Percentiles rank a stretch among this genome's conserved stretches.
Evolutionary conservation across 1,139 yeast species (phyloP).

Genomic region (Saccharomyces hybrid): DNA sequence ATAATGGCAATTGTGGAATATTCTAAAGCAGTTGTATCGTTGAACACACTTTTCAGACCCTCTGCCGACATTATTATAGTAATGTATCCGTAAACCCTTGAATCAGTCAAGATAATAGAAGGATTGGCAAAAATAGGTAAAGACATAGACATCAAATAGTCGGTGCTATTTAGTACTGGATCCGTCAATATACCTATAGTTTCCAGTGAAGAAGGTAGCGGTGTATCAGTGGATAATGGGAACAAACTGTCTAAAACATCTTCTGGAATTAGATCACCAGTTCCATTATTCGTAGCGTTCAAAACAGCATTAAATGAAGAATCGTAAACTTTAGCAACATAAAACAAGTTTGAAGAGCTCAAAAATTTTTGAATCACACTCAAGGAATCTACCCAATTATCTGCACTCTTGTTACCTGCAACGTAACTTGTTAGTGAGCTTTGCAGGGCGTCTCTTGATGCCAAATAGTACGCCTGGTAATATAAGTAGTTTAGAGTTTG

Average conservation of each 20-base stretch:
- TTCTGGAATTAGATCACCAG: constrained; percentile 32
- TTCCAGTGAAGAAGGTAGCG: constrained; percentile 41
- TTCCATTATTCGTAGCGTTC: constrained; percentile 36
- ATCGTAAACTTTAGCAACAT: constrained; percentile 2
- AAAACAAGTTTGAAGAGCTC: constrained; percentile 4
- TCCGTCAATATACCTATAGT: constrained; percentile 48
- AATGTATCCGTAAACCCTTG: constrained; percentile 63
- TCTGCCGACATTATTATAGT: constrained; percentile 59
- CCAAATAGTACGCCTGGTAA: constrained; percentile 66
- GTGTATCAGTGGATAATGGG: constrained; percentile 42
- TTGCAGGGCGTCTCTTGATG: constrained; percentile 54
- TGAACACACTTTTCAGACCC: constrained; percentile 43
- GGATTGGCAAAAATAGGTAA: constrained; percentile 70
- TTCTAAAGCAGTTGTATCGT: constrained; percentile 41
- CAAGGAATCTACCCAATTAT: constrained; percentile 40
- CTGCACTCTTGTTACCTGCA: constrained; percentile 60
- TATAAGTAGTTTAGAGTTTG: constrained; percentile 59
- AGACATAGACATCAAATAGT: constrained; percentile 36
- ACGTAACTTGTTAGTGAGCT: constrained; percentile 52
- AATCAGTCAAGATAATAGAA: constrained; percentile 55
- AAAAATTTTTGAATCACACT: constrained; percentile 38
- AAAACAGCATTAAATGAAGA: constrained; percentile 31
- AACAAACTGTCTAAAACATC: constrained; percentile 36
- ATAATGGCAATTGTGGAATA: constrained; percentile 39
- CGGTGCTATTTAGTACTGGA: constrained; percentile 43